A percentile compares a stretch with the other conserved stretches of the same genome.
Evolutionary conservation across 106 monocot species (phyloP).

Genomic region (Apostasia shenzhenica): DNA sequence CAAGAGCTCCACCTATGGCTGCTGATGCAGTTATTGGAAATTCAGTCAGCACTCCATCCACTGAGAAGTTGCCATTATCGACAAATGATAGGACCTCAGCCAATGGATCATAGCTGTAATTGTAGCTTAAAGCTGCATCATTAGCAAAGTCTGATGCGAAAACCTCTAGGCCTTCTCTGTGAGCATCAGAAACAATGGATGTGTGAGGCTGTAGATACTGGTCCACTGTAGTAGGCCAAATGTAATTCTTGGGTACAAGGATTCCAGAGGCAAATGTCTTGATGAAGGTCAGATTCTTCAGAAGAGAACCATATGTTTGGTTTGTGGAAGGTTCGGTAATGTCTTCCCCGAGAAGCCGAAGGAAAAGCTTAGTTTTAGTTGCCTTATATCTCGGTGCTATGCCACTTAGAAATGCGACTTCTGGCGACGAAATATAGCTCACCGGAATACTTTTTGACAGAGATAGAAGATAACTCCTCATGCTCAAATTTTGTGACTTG

Average conservation of each 20-base stretch:
- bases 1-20: constrained; percentile 46
- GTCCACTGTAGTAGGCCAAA: constrained; percentile 55
- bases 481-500: constrained; percentile 69
- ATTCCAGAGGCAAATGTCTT: constrained; percentile 82
- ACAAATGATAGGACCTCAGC: constrained; percentile 65
- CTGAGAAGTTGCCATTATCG: constrained; percentile 65
- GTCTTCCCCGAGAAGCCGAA: constrained; percentile 48
- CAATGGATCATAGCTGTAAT: constrained; percentile 74
- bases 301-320: constrained; percentile 53
- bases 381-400: constrained; percentile 19
- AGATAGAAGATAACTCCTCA: constrained; percentile 52
- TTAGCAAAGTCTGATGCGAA: constrained; percentile 67
- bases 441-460: constrained; percentile 26
- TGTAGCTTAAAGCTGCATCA: constrained; percentile 52
- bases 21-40: constrained; percentile 63
- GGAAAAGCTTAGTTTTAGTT: constrained; percentile 59
- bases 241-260: constrained; percentile 68
- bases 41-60: constrained; percentile 84
- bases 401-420: constrained; percentile 53
- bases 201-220: constrained; percentile 38
- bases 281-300: constrained; percentile 67
- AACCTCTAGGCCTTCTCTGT: constrained; percentile 61
- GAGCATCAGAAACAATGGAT: constrained; percentile 68
- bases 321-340: constrained; percentile 53
- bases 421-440: constrained; percentile 75